A percentile compares a stretch with the other conserved stretches of the same genome.
Conservation (phyloP, 495 filamentous ascomycete species). For the Tetracladium marchalianum region DNA sequence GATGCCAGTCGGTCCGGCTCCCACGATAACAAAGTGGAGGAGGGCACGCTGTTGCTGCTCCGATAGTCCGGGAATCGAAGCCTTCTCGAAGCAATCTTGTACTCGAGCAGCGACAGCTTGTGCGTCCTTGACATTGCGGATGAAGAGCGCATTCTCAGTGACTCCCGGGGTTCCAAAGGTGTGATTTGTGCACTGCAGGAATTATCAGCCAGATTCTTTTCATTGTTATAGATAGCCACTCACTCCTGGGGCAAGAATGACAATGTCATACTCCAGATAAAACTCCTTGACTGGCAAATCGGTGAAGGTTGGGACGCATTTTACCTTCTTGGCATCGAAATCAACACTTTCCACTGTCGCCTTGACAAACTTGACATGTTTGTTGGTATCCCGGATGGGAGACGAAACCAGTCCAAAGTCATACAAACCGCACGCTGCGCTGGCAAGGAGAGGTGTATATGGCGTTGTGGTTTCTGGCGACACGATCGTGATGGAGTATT, state of each 20-base stretch:
- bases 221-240: no score
- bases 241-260: conserved; percentile 61
- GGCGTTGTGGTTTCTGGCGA: conserved; percentile 42
- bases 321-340: conserved; percentile 54
- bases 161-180: conserved; percentile 77
- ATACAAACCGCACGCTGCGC: conserved; percentile 70
- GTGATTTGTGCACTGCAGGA: conserved; percentile 46
- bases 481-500: conserved; percentile 8
- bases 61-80: conserved; percentile 12
- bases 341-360: conserved; percentile 66
- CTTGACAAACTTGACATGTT: conserved; percentile 50
- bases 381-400: conserved; percentile 39
- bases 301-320: conserved; percentile 43
- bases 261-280: conserved; percentile 62
- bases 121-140: conserved; percentile 76
- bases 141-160: conserved; percentile 69
- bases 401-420: conserved; percentile 77
- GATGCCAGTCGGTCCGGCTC: conserved; percentile 79
- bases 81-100: conserved; percentile 8
- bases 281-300: conserved; percentile 27
- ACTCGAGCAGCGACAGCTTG: conserved; percentile 35
- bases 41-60: conserved; percentile 53
- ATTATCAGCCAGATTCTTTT: no score
- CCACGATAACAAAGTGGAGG: conserved; percentile 77
- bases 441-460: conserved; percentile 76